Percentiles rank a stretch among this genome's conserved stretches.
Evolutionary conservation across 2,329 filamentous ascomycete genomes (phyloP).

Genomic region (Tympanopsis confertula): DNA sequence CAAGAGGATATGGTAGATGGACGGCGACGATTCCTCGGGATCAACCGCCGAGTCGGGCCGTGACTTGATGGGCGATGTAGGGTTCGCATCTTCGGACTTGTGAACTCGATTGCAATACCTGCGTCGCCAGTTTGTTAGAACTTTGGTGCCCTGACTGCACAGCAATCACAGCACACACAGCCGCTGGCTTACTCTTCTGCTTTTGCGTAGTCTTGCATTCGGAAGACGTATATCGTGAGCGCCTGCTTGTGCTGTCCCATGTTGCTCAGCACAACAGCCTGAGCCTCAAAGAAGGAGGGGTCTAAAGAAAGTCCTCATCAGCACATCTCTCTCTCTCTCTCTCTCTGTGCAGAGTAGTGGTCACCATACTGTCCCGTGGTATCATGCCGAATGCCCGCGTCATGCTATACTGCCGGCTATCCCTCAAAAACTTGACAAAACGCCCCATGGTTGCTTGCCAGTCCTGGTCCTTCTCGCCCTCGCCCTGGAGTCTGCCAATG

Average conservation of each 20-base stretch:
- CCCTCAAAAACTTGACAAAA: conserved; percentile 64
- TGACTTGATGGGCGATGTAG: conserved; percentile 13
- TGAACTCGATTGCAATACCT: conserved; percentile 86
- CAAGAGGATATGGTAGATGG: conserved; percentile 85
- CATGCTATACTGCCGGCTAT: conserved; percentile 71
- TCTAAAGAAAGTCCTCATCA: conserved; percentile 31
- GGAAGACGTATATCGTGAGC: conserved; percentile 95
- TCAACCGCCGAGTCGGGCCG: conserved; percentile 34
- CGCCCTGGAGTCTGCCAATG: conserved; percentile 40
- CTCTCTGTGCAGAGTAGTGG: conserved; percentile 3
- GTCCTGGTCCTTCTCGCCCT: conserved; percentile 19
- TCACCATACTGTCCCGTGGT: conserved; percentile 60
- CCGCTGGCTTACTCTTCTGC: conserved; percentile 83
- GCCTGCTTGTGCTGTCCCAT: conserved; percentile 95
- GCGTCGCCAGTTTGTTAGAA: no score
- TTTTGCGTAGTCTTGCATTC: conserved; percentile 73
- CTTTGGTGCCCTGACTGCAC: no score
- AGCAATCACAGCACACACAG: no score
- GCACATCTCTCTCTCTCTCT: conserved; percentile 3
- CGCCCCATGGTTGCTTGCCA: conserved; percentile 50
- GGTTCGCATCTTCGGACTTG: conserved; percentile 37
- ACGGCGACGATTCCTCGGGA: conserved; percentile 41
- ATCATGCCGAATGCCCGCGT: conserved; percentile 67
- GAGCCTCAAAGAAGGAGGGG: conserved; percentile 73
- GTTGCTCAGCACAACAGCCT: conserved; percentile 82